Base-by-base conservation (phyloP, 139 green algal species). In the Chlamydomonas sp. region DNA sequence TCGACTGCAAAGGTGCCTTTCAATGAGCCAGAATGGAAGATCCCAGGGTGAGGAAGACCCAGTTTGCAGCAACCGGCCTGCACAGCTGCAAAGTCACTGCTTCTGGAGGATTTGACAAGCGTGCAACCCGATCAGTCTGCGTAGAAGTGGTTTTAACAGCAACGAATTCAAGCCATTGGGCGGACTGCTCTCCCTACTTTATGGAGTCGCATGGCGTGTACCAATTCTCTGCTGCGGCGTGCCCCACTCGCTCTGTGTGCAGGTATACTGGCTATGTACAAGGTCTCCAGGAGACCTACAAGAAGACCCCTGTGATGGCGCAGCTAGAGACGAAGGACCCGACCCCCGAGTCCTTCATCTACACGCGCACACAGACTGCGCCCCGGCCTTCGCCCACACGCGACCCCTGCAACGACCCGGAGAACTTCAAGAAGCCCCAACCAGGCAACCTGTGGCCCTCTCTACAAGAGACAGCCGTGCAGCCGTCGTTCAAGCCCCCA, bases 241-340 rank as follows among this genome's bases (percentile, higher is more conserved):
- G 31, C 31, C 31, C 31, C 31, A 49, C 31, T 49, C 31, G 31
- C 31, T 49, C 31, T 49, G 31, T 49, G 31, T 49, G 77, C 91
- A 97, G 95, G 85, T 97, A 96, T 89, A 97, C 95, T 57, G 95
- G 95, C 0, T 95, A 95, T 73, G 79, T 95, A 3, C 91, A 95
- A 60, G 88, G 88, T 6, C 77, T 91, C 3, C 88, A 91, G 62
- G 90, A 93, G 82, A 96, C 93, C 4, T 96, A 94, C 88, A 95
- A 94, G 79, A 95, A 95, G 85, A 97, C 95, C 5, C 94, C 94
- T 0, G 91, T 96, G 62, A 91, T 91, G 88, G 92, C 92, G 7
- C 95, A 97, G 91, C 79, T 94, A 20, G 91, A 96, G 88, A 94
- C 91, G 10, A 94, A 92, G 87, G 77, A 91, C 49, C 94, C 95